A percentile compares a stretch with the other conserved stretches of the same genome.
Conservation (phyloP, 2,329 filamentous ascomycete species). For the Helotiales sp. region DNA sequence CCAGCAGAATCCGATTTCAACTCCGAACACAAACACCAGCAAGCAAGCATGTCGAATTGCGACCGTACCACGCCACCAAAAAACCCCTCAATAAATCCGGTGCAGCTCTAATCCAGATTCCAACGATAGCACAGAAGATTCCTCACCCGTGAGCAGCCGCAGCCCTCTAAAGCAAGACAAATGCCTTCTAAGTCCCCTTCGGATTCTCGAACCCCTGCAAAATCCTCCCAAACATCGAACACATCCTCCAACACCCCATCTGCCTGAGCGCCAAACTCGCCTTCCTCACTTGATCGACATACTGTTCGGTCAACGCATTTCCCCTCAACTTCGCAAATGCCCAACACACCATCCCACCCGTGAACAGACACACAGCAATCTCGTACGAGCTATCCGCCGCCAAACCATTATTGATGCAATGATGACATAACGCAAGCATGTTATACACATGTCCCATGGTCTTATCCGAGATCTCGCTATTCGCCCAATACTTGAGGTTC, state of each 20-base stretch:
- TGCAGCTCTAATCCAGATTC: too few relatives aligned
- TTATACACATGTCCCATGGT: constrained; percentile 39
- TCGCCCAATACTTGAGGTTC: constrained; percentile 41
- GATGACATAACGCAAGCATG: constrained; percentile 35
- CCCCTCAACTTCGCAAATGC: constrained; percentile 37
- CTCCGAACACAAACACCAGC: too few relatives aligned
- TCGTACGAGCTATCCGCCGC: constrained; percentile 35
- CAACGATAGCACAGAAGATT: too few relatives aligned
- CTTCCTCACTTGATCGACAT: constrained; percentile 31
- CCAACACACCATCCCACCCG: constrained; percentile 40
- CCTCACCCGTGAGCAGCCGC: not conserved
- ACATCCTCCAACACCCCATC: constrained; percentile 41
- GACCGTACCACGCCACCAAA: too few relatives aligned
- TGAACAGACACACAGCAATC: constrained; percentile 37
- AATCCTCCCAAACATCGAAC: constrained; percentile 39
- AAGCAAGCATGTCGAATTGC: too few relatives aligned
- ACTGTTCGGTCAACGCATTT: constrained; percentile 20
- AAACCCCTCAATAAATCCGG: too few relatives aligned
- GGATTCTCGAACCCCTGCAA: constrained; percentile 35
- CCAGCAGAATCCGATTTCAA: too few relatives aligned
- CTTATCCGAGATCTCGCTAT: constrained; percentile 31
- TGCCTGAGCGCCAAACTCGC: constrained; percentile 34
- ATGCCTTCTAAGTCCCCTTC: not conserved
- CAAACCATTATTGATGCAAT: constrained; percentile 21
- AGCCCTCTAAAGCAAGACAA: not conserved